Conservation (phyloP, 345 rosid species). For the Eucalyptus erythrocorys region DNA sequence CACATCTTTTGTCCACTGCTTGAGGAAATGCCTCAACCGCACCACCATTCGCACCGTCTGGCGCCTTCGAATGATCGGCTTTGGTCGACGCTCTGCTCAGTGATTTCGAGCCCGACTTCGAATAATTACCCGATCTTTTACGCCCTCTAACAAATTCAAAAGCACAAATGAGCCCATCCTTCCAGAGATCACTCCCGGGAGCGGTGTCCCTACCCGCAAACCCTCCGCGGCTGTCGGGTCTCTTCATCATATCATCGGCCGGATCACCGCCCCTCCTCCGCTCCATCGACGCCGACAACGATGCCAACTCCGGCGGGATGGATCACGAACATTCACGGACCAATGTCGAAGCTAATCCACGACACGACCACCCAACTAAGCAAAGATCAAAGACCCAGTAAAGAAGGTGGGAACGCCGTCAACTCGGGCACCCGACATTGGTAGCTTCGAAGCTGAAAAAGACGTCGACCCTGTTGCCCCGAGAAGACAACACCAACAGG, state of each 20-base stretch:
- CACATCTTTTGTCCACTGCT: constrained; percentile 3
- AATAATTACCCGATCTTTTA: constrained; percentile 1
- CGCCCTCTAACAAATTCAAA: constrained; percentile 57
- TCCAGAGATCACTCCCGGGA: constrained; percentile 64
- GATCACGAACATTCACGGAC: not conserved
- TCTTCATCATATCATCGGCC: constrained; percentile 10
- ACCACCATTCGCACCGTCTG: constrained; percentile 1
- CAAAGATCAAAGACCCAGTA: not conserved
- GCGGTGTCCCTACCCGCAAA: constrained; percentile 14
- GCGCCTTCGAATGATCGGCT: constrained; percentile 3
- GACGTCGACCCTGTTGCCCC: not conserved
- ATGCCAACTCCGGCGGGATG: not conserved
- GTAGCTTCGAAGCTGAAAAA: not conserved
- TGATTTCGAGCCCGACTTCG: constrained; percentile 14
- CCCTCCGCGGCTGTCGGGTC: constrained; percentile 8
- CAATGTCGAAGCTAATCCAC: not conserved
- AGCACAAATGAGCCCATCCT: constrained; percentile 83
- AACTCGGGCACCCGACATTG: not conserved
- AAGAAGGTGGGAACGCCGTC: too few relatives aligned
- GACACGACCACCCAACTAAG: not conserved
- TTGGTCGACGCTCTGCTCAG: not conserved
- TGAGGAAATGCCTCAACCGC: constrained; percentile 8
- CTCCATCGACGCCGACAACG: not conserved
- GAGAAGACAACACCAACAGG: not conserved
- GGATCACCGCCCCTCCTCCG: not conserved